phyloP scores from a whole-genome alignment of 192 early-diverging fungal genomes.

The Neocallimastix lanati region DNA sequence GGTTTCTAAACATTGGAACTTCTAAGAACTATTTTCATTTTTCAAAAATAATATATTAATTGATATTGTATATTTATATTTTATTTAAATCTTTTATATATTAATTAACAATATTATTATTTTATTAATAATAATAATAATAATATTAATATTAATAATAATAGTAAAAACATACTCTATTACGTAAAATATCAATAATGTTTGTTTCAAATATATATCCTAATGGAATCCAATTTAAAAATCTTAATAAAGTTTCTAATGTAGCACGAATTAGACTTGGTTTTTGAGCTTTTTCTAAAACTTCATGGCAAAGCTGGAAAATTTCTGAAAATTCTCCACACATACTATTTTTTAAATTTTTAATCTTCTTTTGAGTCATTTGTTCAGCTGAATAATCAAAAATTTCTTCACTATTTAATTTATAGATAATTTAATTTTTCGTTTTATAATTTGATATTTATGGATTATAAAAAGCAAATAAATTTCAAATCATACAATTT shows the following conservation, averaged over 20 bases:
- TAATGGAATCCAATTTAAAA: constrained; percentile 94
- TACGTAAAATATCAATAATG: constrained; percentile 66
- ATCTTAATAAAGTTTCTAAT: constrained; percentile 81
- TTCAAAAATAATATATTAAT: too few relatives aligned
- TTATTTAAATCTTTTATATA: too few relatives aligned
- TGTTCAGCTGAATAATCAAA: constrained; percentile 98
- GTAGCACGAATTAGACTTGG: constrained; percentile 79
- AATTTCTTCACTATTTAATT: constrained; percentile 74
- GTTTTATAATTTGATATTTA: not conserved
- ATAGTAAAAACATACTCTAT: constrained; percentile 29
- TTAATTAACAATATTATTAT: constrained; percentile 1
- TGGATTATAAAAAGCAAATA: too few relatives aligned
- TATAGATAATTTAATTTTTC: too few relatives aligned
- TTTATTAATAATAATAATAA: constrained; percentile 1
- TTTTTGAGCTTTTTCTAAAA: constrained; percentile 79
- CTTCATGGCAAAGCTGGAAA: constrained; percentile 83
- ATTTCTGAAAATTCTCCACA: constrained; percentile 89
- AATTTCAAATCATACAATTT: too few relatives aligned
- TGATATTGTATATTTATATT: too few relatives aligned
- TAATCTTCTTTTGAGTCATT: constrained; percentile 89
- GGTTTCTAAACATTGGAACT: constrained; percentile 71
- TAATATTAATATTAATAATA: not conserved
- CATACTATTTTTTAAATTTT: constrained; percentile 86
- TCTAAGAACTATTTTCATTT: constrained; percentile 52
- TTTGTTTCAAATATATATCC: constrained; percentile 96